Conservation (phyloP, 345 rosid species). For the Salix viminalis region DNA sequence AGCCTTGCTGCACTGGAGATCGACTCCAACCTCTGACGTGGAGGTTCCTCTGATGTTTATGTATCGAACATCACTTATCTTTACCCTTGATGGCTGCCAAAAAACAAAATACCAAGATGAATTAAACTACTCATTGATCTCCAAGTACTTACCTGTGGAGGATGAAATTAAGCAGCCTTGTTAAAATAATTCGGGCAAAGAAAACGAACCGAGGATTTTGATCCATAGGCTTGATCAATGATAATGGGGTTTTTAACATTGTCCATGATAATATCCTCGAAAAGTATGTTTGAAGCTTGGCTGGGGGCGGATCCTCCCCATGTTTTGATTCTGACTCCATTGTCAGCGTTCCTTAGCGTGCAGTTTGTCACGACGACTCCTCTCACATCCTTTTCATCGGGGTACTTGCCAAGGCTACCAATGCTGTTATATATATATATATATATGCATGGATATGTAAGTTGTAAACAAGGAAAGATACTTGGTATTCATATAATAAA, state of each 20-base stretch:
- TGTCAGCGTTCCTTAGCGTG: slow-evolving; percentile 45
- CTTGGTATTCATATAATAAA: not conserved
- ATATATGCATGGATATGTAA: not conserved
- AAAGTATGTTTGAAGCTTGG: slow-evolving; percentile 40
- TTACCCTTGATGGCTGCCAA: slow-evolving; percentile 48
- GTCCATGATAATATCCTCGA: slow-evolving; percentile 42
- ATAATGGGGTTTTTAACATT: slow-evolving; percentile 61
- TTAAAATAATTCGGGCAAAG: not conserved
- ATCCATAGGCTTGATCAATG: slow-evolving; percentile 57
- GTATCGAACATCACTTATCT: slow-evolving; percentile 38
- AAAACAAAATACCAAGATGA: not conserved
- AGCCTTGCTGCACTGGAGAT: slow-evolving; percentile 42
- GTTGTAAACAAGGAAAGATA: not conserved
- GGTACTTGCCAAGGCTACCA: slow-evolving; percentile 75
- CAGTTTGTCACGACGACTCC: slow-evolving; percentile 43
- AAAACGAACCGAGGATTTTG: slow-evolving; percentile 13
- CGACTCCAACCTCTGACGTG: slow-evolving; percentile 30
- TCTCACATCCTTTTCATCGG: slow-evolving; percentile 49
- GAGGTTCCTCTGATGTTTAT: slow-evolving; percentile 50
- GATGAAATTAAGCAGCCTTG: not conserved
- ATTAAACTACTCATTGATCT: not conserved
- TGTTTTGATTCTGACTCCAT: slow-evolving; percentile 79
- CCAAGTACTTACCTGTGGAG: not conserved
- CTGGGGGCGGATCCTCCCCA: slow-evolving; percentile 43
- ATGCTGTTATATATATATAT: slow-evolving; percentile 28